These are phyloP conservation scores for Curvularia eragrostidis DNA, from an alignment of 2,329 filamentous ascomycete species.

Conservation along the genomic window DNA sequence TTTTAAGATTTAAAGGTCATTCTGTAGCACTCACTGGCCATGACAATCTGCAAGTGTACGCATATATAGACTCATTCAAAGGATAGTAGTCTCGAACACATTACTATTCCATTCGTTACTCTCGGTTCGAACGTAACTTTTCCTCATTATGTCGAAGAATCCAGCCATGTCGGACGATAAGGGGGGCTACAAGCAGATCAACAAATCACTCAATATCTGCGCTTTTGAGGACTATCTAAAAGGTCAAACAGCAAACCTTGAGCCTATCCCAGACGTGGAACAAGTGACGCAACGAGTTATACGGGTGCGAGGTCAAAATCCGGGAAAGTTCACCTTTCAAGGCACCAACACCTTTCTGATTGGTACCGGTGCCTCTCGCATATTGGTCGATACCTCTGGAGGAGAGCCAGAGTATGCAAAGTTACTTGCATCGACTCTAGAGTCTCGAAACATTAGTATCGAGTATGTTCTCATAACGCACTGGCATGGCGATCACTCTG, in stretches of 20 bases:
- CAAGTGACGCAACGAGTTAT: constrained; percentile 53
- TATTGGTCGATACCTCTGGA: constrained; percentile 74
- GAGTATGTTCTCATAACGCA: constrained; percentile 52
- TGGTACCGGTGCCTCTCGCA: constrained; percentile 1
- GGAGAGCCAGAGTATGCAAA: constrained; percentile 43
- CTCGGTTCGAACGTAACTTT: not conserved
- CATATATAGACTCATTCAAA: not conserved
- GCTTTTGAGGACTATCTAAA: constrained; percentile 59
- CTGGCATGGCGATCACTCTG: constrained; percentile 56
- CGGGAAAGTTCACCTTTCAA: constrained; percentile 49
- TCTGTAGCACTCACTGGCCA: not conserved
- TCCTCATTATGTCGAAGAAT: constrained; percentile 58
- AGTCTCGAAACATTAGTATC: constrained; percentile 26
- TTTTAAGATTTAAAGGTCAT: not conserved
- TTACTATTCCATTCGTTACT: not conserved
- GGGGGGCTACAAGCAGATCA: constrained; percentile 56
- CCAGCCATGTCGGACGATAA: constrained; percentile 8
- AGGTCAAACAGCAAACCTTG: constrained; percentile 48
- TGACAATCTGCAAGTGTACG: not conserved
- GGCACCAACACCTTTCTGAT: constrained; percentile 10
- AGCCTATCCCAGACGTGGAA: constrained; percentile 51
- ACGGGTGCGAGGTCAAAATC: constrained; percentile 55
- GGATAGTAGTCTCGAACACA: not conserved
- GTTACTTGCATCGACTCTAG: constrained; percentile 45
- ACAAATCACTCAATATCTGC: constrained; percentile 57